Evolutionary conservation across 805 yeast genomes (phyloP).

Genomic region (Wickerhamiella alocasiicola): DNA sequence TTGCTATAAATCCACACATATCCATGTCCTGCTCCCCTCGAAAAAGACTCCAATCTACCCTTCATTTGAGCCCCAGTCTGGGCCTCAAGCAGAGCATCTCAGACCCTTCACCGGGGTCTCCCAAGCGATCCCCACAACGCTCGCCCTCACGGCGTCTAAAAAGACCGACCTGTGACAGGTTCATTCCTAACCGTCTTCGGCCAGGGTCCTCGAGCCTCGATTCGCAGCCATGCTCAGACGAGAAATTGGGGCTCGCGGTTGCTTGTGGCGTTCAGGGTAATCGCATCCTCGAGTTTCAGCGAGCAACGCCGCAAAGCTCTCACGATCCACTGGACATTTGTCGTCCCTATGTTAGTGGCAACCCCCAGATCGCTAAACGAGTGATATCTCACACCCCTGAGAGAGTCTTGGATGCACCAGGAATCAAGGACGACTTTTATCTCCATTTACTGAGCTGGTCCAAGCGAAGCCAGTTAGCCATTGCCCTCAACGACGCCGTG

Average conservation of each 20-base stretch:
- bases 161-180: constrained; percentile 1
- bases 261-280: constrained; percentile 86
- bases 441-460: constrained; percentile 85
- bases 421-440: constrained; percentile 84
- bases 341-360: constrained; percentile 28
- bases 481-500: constrained; percentile 72
- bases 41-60: neutral
- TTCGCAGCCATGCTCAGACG: neutral
- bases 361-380: constrained; percentile 30
- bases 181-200: constrained; percentile 10
- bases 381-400: constrained; percentile 81
- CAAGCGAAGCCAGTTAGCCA: constrained; percentile 62
- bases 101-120: neutral
- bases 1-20: constrained; percentile 7
- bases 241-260: constrained; percentile 43
- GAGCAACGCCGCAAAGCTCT: constrained; percentile 58
- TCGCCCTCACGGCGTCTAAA: neutral
- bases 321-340: constrained; percentile 27
- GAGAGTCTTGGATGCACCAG: constrained; percentile 92
- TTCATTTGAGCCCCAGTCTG: constrained; percentile 5
- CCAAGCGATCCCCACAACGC: constrained; percentile 1
- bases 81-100: constrained; percentile 1
- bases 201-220: constrained; percentile 8
- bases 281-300: constrained; percentile 74
- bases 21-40: constrained; percentile 1